phyloP scores from a whole-genome alignment of 2,329 filamentous ascomycete species.

The Beauveria rudraprayagi region DNA sequence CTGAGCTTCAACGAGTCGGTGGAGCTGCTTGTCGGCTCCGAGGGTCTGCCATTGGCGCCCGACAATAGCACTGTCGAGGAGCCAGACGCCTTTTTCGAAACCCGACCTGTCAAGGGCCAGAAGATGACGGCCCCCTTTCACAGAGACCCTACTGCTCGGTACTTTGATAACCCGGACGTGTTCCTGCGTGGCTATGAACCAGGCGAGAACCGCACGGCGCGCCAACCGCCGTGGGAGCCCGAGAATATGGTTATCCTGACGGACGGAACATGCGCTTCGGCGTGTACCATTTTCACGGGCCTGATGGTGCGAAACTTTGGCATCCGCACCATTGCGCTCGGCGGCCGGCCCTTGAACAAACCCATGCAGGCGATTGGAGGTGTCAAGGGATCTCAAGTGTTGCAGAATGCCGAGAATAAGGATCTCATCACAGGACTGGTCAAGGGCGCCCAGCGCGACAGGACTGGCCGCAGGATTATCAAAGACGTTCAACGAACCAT shows the following conservation, averaged over 20 bases:
- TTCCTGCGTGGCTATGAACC: neutral
- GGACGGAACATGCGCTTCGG: conserved; percentile 18
- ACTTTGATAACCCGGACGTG: neutral
- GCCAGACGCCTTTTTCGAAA: neutral
- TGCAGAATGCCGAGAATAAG: neutral
- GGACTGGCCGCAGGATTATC: neutral
- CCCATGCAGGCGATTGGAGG: conserved; percentile 59
- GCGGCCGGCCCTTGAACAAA: conserved; percentile 45
- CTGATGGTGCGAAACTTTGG: conserved; percentile 8
- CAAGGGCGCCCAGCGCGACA: neutral
- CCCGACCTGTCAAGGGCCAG: neutral
- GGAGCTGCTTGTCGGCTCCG: neutral
- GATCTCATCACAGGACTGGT: neutral
- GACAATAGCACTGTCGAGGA: neutral
- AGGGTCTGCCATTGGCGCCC: neutral
- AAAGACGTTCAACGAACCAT: neutral
- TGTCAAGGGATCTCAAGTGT: conserved; percentile 42
- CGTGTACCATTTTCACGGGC: conserved; percentile 15
- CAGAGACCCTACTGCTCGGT: neutral
- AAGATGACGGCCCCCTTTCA: neutral
- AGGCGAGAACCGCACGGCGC: neutral
- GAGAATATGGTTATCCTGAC: conserved; percentile 18
- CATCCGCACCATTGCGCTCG: conserved; percentile 43
- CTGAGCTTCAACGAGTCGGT: neutral
- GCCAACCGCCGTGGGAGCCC: neutral